Conservation (phyloP, 768 basidiomycete genomes). For the Amanita inopinata region DNA sequence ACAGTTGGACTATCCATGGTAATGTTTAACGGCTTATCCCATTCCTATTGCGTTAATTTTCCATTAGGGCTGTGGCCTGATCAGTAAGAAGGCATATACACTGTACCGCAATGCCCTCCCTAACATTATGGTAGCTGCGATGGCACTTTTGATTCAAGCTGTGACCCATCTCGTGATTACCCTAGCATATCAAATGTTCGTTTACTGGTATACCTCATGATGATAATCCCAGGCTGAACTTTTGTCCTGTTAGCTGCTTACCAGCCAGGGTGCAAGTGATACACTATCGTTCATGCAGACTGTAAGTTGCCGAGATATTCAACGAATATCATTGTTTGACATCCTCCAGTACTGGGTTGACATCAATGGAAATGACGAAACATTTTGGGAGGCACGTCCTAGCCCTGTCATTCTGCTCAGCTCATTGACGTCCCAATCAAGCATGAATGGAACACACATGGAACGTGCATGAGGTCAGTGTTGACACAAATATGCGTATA, state of each 20-base stretch:
- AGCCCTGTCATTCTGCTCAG: neutral
- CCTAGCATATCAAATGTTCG: slow-evolving; percentile 14
- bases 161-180: slow-evolving; percentile 20
- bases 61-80: slow-evolving; percentile 6
- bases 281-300: slow-evolving; percentile 7
- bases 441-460: slow-evolving; percentile 8
- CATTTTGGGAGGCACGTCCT: slow-evolving; percentile 4
- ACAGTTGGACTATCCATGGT: slow-evolving; percentile 9
- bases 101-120: neutral
- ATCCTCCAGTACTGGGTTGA: slow-evolving; percentile 4
- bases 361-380: slow-evolving; percentile 3
- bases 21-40: neutral
- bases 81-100: slow-evolving; percentile 1
- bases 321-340: neutral
- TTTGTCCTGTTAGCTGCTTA: slow-evolving; percentile 2
- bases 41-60: neutral
- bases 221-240: neutral
- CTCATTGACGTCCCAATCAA: neutral
- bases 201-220: neutral
- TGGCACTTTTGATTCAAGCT: slow-evolving; percentile 14
- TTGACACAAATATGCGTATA: neutral
- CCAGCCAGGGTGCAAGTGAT: slow-evolving; percentile 3
- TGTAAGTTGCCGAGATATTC: neutral
- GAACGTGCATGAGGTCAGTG: neutral
- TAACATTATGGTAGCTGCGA: slow-evolving; percentile 1